Evolutionary conservation across 495 filamentous ascomycete species (phyloP).

Genomic region (Neurospora sp.): DNA sequence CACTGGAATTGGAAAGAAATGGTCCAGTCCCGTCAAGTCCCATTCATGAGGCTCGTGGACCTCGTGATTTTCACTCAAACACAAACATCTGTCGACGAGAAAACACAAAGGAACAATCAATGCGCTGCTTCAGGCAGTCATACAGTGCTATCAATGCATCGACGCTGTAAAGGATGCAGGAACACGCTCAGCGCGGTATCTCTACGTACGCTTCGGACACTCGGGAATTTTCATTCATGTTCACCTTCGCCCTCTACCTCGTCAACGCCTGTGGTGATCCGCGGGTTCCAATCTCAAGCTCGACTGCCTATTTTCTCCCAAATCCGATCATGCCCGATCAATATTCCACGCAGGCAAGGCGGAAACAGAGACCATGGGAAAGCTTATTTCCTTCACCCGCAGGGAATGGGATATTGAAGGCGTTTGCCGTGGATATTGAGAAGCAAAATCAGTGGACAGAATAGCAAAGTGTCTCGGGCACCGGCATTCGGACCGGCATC

Average conservation of each 20-base stretch:
- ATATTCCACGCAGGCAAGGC: neutral
- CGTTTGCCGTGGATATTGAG: neutral
- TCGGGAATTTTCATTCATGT: neutral
- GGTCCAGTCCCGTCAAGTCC: neutral
- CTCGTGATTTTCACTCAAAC: neutral
- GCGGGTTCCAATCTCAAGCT: neutral
- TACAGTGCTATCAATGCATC: neutral
- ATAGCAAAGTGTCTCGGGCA: neutral
- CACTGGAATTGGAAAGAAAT: neutral
- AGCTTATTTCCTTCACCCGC: neutral
- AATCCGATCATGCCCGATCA: neutral
- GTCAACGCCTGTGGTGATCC: neutral
- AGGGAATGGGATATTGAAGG: neutral
- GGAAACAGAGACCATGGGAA: neutral
- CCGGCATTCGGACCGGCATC: neutral
- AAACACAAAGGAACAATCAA: neutral
- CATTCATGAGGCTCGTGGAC: neutral
- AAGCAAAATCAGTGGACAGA: neutral
- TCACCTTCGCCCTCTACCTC: neutral
- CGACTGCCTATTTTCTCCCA: neutral
- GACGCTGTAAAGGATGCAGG: neutral
- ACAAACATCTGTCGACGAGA: neutral
- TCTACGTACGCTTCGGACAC: neutral
- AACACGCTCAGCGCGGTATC: neutral
- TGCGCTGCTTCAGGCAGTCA: neutral